Evolutionary conservation across 2,329 filamentous ascomycete species (phyloP).

Genomic region (Beauveria brongniartii): DNA sequence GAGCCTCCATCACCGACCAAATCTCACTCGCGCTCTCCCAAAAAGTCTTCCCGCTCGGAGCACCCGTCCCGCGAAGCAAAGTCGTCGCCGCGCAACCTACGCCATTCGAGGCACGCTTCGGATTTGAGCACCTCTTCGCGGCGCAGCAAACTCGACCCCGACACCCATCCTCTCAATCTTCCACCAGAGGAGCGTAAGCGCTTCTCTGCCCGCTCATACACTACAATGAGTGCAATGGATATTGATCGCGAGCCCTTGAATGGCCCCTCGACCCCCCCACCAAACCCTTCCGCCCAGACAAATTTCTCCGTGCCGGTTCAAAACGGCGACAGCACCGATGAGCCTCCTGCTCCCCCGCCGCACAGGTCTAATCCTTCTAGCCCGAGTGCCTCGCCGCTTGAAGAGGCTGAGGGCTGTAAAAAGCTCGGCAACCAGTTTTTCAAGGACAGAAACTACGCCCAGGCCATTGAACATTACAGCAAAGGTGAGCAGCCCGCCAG

Average conservation of each 20-base stretch:
- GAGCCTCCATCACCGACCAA: conserved; percentile 30
- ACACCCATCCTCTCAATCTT: conserved; percentile 83
- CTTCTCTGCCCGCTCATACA: conserved; percentile 56
- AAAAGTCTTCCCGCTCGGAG: conserved; percentile 27
- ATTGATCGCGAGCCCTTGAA: conserved; percentile 58
- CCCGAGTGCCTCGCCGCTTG: conserved; percentile 45
- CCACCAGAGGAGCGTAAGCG: conserved; percentile 82
- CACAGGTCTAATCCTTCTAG: conserved; percentile 58
- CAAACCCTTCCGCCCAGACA: conserved; percentile 32
- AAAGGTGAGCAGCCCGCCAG: conserved; percentile 58
- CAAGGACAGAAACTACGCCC: conserved; percentile 83
- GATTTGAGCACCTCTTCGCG: conserved; percentile 38
- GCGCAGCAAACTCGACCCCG: conserved; percentile 51
- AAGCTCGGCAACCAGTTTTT: conserved; percentile 91
- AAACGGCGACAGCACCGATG: conserved; percentile 34
- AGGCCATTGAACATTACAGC: conserved; percentile 86
- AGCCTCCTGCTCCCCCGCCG: conserved; percentile 59
- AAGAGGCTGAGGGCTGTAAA: conserved; percentile 89
- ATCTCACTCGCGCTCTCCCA: conserved; percentile 28
- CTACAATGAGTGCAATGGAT: conserved; percentile 62
- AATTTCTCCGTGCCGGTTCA: conserved; percentile 47
- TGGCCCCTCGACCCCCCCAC: conserved; percentile 45
- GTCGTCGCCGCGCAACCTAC: conserved; percentile 31
- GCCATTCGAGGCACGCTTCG: conserved; percentile 41
- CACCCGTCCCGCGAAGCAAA: conserved; percentile 20